Percentiles rank a stretch among this genome's conserved stretches.
Evolutionary conservation across 805 yeast genomes (phyloP).

Genomic region (Lipomyces sp.): DNA sequence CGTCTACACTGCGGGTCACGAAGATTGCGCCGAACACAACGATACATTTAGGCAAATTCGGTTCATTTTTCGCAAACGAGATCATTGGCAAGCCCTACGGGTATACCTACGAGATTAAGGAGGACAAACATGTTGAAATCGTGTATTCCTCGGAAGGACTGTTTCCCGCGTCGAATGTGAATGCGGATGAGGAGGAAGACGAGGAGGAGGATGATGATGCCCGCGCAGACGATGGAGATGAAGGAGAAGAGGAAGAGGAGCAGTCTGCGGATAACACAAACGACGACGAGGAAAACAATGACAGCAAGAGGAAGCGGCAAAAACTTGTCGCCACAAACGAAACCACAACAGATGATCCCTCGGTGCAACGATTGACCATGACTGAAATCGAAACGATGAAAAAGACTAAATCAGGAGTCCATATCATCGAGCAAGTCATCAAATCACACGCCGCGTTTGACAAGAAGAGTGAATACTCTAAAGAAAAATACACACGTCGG

Average conservation of each 20-base stretch:
- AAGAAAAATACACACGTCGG: slow-evolving; percentile 85
- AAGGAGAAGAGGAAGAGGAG: slow-evolving; percentile 32
- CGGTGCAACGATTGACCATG: slow-evolving; percentile 65
- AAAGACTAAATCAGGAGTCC: slow-evolving; percentile 58
- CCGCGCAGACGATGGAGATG: slow-evolving; percentile 35
- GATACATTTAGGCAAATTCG: slow-evolving; percentile 86
- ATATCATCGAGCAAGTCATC: slow-evolving; percentile 76
- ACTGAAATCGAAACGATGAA: slow-evolving; percentile 86
- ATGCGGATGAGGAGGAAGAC: slow-evolving; percentile 23
- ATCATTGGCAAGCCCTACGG: slow-evolving; percentile 83
- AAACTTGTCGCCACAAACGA: slow-evolving; percentile 50
- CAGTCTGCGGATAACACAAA: not conserved
- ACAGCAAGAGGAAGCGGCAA: slow-evolving; percentile 46
- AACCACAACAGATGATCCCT: slow-evolving; percentile 63
- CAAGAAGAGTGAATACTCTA: slow-evolving; percentile 83
- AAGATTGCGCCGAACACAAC: slow-evolving; percentile 57
- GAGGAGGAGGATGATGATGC: slow-evolving; percentile 36
- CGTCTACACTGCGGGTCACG: slow-evolving; percentile 72
- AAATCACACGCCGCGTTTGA: slow-evolving; percentile 82
- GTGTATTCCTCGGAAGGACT: slow-evolving; percentile 22
- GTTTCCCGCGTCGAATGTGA: slow-evolving; percentile 20
- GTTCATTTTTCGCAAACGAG: slow-evolving; percentile 70
- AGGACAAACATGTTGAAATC: slow-evolving; percentile 41
- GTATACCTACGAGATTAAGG: slow-evolving; percentile 79
- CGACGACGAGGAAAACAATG: not conserved